Conservation (phyloP, 257 asterid genomes). For the Solanum paucissectum region DNA sequence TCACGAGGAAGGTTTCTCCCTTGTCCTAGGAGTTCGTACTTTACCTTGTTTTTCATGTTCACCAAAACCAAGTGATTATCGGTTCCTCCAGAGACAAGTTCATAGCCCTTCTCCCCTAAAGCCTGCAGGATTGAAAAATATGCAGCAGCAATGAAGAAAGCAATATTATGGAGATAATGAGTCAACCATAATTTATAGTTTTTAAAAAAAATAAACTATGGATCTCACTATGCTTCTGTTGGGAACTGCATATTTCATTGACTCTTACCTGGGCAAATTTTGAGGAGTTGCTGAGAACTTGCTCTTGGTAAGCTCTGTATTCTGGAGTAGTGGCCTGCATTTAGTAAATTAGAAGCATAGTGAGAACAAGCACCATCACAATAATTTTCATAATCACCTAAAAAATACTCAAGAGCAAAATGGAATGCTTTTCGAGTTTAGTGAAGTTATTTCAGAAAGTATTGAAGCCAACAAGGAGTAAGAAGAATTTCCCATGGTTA, state of each 20-base stretch:
- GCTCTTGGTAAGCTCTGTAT: conserved; percentile 86
- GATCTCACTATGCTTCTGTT: background rate
- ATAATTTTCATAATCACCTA: background rate
- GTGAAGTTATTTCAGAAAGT: background rate
- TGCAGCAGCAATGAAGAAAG: background rate
- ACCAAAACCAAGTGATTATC: conserved; percentile 94
- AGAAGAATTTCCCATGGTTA: background rate
- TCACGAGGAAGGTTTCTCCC: background rate
- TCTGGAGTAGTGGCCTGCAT: conserved; percentile 80
- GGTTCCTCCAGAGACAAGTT: conserved; percentile 94
- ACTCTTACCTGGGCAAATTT: conserved; percentile 73
- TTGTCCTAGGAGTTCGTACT: background rate
- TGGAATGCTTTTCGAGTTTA: background rate
- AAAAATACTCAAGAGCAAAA: background rate
- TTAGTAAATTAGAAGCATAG: background rate
- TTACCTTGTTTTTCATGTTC: conserved; percentile 70
- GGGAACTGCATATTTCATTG: background rate
- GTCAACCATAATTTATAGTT: background rate
- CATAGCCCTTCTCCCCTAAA: conserved; percentile 59
- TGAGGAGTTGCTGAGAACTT: conserved; percentile 77
- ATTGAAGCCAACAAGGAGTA: background rate
- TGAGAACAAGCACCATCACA: background rate
- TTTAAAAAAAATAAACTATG: background rate
- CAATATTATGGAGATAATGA: background rate
- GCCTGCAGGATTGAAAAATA: conserved; percentile 33